Conservation (phyloP, 2,329 filamentous ascomycete genomes). For the Epichloe baconii region DNA sequence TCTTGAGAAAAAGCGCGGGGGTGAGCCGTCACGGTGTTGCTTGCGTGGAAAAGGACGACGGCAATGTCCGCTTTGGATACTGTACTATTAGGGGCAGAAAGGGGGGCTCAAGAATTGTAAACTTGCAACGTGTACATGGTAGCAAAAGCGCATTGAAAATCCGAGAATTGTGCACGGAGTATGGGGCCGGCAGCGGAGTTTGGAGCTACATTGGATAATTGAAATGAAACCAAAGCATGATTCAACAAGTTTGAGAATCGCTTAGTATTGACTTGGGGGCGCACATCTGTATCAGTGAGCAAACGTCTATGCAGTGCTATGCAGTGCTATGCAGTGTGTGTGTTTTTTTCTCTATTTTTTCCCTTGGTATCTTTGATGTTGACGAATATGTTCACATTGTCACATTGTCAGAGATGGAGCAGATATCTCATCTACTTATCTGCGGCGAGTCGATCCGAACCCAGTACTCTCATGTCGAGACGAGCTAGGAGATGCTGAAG, state of each 20-base stretch:
- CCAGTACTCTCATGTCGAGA: conserved; percentile 55
- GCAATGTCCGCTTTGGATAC: conserved; percentile 11
- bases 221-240: neutral
- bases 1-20: neutral
- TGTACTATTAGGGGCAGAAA: conserved; percentile 13
- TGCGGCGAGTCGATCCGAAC: conserved; percentile 55
- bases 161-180: neutral
- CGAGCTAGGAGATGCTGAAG: conserved; percentile 24
- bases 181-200: conserved; percentile 7
- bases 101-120: conserved; percentile 4
- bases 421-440: conserved; percentile 20
- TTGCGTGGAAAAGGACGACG: neutral
- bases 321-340: too few species aligned
- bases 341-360: too few species aligned
- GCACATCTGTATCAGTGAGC: too few species aligned
- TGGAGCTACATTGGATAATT: conserved; percentile 5
- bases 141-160: neutral
- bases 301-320: too few species aligned
- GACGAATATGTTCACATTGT: too few species aligned
- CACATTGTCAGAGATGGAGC: too few species aligned
- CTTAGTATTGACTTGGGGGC: too few species aligned
- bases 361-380: neutral
- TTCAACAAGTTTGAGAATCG: neutral
- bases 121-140: conserved; percentile 12
- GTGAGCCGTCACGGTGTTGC: neutral